Base-by-base conservation (phyloP, 2,329 filamentous ascomycete species). In the Claviceps africana region DNA sequence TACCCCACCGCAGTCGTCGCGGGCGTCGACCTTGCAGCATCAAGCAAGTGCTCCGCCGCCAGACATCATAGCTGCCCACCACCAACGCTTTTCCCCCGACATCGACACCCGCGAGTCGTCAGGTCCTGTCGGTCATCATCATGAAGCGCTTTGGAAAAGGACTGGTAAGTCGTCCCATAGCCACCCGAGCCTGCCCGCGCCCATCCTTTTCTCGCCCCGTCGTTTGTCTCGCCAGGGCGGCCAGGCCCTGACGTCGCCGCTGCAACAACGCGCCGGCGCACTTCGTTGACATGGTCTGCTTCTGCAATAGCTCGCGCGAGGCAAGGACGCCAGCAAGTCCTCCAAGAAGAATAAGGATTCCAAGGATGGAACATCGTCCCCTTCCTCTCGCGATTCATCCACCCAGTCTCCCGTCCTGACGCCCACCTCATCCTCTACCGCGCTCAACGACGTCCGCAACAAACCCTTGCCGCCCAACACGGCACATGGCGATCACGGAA, bases 91-190 rank as follows among this genome's bases (percentile, higher is more conserved):
- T 28, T 17, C 37, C 30, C 35, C 46, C 53, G 51, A 51, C 53
- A 45, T 48, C 51, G 48, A 55, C 53, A 46, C 47, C 48, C 45
- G 22, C 53, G 51, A 53, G 48, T 37, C 33, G 30, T 25, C 44
- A 42, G 53, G 48, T 49, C 45, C 48, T 44, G 51, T 55, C 48
- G 55, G 53, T 50, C 58, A 71, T 70, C 71, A 86, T 78, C 72
- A 96, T 97, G 91, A 96, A 95, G 77, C 86, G 88, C 70, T 95
- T 97, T 72, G 86, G 89, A 73, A 88, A 95, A 78, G 88, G 87
- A 85, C 89, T 96, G 45, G 59, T 62, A 43, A 56, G 59, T 60
- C 17, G 8, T 19, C 21, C 35, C 11, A n/a, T n/a, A n/a, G n/a
- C 30, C 17, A 11, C 35, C 8, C 30, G 22, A n/a, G 22, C 47